A percentile compares a stretch with the other conserved stretches of the same genome.
These are phyloP conservation scores for Hygrophila difformis DNA, from an alignment of 257 asterid species.

Conservation along the genomic window DNA sequence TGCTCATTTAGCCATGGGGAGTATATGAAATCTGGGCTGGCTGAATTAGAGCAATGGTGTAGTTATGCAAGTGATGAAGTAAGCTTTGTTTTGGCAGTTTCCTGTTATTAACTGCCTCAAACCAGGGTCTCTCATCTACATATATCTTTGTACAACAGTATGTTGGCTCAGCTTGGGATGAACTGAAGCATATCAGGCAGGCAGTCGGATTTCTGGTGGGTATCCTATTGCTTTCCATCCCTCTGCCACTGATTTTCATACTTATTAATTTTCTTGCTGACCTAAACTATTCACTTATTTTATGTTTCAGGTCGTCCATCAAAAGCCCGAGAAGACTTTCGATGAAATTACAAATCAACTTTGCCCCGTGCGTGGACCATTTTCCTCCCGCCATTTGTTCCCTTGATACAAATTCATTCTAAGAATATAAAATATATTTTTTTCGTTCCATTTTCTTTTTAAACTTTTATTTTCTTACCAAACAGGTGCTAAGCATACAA, in stretches of 20 bases:
- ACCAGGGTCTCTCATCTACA: constrained; percentile 16
- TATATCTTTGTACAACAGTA: constrained; percentile 54
- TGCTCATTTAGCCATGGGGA: constrained; percentile 98
- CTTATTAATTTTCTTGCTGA: constrained; percentile 2
- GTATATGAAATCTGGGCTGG: constrained; percentile 88
- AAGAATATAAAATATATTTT: background rate
- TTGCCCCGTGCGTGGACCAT: constrained; percentile 68
- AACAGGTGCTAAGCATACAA: constrained; percentile 92
- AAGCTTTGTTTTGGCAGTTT: constrained; percentile 21
- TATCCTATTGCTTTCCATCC: constrained; percentile 14
- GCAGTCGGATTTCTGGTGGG: constrained; percentile 95
- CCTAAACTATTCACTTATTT: constrained; percentile 6
- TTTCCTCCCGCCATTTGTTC: constrained; percentile 12
- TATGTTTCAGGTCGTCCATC: constrained; percentile 84
- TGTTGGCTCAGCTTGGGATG: constrained; percentile 98
- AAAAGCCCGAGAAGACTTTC: constrained; percentile 93
- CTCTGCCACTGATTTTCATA: background rate
- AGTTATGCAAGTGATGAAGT: constrained; percentile 87
- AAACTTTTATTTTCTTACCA: constrained; percentile 10
- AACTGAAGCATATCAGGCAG: constrained; percentile 95
- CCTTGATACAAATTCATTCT: constrained; percentile 3
- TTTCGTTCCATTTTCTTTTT: constrained; percentile 3
- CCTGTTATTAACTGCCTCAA: constrained; percentile 17
- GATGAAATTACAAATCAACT: constrained; percentile 84
- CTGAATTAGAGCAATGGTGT: constrained; percentile 97